Conservation (phyloP, 2,329 filamentous ascomycete genomes). For the Beauveria caledonica region DNA sequence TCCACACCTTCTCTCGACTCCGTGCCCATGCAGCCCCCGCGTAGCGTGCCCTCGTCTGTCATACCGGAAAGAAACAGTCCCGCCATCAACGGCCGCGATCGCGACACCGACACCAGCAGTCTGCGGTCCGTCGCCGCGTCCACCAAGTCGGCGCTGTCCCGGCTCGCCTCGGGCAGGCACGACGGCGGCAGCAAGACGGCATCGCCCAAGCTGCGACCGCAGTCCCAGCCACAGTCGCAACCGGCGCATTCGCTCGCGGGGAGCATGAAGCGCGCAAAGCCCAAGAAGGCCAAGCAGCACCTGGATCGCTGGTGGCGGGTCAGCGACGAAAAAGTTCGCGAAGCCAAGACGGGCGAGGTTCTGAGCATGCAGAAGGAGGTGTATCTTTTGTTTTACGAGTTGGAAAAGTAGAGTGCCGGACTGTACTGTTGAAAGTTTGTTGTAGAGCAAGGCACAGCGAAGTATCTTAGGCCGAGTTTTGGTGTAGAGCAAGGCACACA, state of each 20-base stretch:
- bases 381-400: slow-evolving; percentile 92
- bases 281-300: slow-evolving; percentile 47
- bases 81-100: slow-evolving; percentile 25
- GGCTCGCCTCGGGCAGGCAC: slow-evolving; percentile 32
- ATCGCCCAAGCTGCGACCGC: slow-evolving; percentile 17
- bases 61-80: slow-evolving; percentile 14
- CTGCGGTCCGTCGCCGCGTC: slow-evolving; percentile 50
- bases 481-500: not conserved
- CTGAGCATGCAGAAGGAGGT: slow-evolving; percentile 92
- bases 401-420: slow-evolving; percentile 43
- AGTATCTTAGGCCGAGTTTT: not conserved
- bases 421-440: not conserved
- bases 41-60: slow-evolving; percentile 25
- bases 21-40: slow-evolving; percentile 16
- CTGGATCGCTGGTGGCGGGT: slow-evolving; percentile 91
- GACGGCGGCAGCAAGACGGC: slow-evolving; percentile 18
- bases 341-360: slow-evolving; percentile 86
- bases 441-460: not conserved
- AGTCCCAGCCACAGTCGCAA: slow-evolving; percentile 7
- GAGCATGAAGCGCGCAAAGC: slow-evolving; percentile 24
- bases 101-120: slow-evolving; percentile 42
- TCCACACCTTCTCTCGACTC: slow-evolving; percentile 33
- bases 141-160: slow-evolving; percentile 45
- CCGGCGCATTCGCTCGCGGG: slow-evolving; percentile 13
- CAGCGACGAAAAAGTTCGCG: slow-evolving; percentile 92